Evolutionary conservation across 2,329 filamentous ascomycete genomes (phyloP).

Genomic region (Hirsutella minnesotensis): DNA sequence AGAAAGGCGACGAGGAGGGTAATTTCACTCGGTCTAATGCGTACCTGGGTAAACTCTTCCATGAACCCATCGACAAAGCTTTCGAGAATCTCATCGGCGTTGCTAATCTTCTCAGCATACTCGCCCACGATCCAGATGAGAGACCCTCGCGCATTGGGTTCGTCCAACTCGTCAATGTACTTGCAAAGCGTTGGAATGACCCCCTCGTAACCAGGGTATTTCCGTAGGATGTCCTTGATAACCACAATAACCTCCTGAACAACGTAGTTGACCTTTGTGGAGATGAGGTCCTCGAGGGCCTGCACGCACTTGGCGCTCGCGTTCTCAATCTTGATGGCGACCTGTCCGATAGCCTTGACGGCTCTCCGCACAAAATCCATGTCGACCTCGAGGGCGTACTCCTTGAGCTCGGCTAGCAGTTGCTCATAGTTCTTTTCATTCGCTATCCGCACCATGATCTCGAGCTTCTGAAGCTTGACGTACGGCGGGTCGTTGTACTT

Average conservation of each 20-base stretch:
- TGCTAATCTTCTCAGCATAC: conserved; percentile 98
- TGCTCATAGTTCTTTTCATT: conserved; percentile 96
- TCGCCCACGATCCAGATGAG: conserved; percentile 99
- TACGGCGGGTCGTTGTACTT: conserved; percentile 99
- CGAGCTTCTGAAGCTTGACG: conserved; percentile 92
- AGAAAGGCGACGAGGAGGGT: not conserved
- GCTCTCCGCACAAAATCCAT: conserved; percentile 97
- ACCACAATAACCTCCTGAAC: conserved; percentile 98
- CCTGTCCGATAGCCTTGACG: conserved; percentile 92
- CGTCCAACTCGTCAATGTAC: conserved; percentile 93
- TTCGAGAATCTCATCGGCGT: conserved; percentile 86
- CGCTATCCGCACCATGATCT: conserved; percentile 98
- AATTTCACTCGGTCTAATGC: conserved; percentile 12
- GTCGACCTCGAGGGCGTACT: conserved; percentile 95
- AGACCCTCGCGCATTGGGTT: conserved; percentile 79
- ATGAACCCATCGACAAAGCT: conserved; percentile 90
- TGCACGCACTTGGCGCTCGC: conserved; percentile 95
- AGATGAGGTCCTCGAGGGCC: conserved; percentile 82
- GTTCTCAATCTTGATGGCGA: conserved; percentile 95
- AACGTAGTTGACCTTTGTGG: conserved; percentile 97
- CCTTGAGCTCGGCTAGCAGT: conserved; percentile 84
- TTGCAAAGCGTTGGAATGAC: conserved; percentile 95
- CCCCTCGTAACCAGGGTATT: conserved; percentile 95
- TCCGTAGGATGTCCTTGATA: conserved; percentile 95
- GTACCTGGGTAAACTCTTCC: conserved; percentile 88